Evolutionary conservation across 305 asterid genomes (phyloP).

Genomic region (Fraxinus albicans): DNA sequence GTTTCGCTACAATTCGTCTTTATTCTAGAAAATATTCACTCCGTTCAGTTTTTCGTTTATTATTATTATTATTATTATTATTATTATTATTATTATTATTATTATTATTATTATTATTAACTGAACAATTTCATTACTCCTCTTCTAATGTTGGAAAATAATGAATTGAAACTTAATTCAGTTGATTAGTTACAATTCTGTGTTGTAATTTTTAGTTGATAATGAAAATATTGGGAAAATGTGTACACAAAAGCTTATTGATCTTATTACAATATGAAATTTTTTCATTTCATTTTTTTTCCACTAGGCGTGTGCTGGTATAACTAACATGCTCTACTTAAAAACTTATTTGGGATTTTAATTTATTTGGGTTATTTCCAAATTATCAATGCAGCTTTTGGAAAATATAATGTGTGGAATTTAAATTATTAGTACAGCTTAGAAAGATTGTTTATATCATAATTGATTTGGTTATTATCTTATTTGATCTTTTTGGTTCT

Average conservation of each 20-base stretch:
- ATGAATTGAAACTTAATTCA: background rate
- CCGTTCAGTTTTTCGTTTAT: background rate
- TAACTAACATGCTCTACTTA: background rate
- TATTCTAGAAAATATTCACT: background rate
- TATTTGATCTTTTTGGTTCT: conserved; percentile 12
- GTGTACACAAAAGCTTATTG: conserved; percentile 8
- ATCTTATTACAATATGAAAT: conserved; percentile 11
- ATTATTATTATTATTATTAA: conserved; percentile 1
- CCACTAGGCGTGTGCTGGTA: background rate
- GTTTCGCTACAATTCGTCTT: background rate
- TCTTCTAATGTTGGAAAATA: background rate
- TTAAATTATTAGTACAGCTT: background rate
- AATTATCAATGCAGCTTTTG: background rate
- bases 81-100: conserved; percentile 7
- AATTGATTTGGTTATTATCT: background rate
- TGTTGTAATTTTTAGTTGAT: background rate
- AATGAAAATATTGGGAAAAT: background rate
- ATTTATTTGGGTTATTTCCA: background rate
- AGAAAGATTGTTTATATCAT: background rate
- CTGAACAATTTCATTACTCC: conserved; percentile 8
- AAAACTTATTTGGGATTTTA: background rate
- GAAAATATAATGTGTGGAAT: background rate
- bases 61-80: background rate
- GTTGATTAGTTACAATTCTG: background rate
- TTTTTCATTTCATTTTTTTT: background rate